Evolutionary conservation across 225 moss, liverwort and hornwort genomes (phyloP), one percentile per base, ranked within the genome.

Genomic region (Physcomitrellopsis africana): DNA sequence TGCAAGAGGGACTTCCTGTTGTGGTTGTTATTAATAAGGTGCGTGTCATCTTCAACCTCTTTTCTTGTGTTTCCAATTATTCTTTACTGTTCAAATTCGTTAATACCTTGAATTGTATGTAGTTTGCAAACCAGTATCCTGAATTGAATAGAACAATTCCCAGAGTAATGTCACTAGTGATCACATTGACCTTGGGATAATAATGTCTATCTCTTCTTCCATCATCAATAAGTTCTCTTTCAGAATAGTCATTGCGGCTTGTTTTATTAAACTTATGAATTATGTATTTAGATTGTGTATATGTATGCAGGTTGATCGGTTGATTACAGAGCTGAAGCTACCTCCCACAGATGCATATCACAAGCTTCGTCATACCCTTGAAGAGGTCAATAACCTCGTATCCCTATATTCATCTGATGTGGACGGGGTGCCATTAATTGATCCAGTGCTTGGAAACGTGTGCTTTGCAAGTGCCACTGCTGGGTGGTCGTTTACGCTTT

Each of bases 391-490:
- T 69, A 85, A 76, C 51, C 83, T 97, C 52, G 80, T 93, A 14
- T 83, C 90, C 49, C 74, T 83, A 11, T 97, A 91, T 83, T 84
- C 93, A 18, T 80, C 67, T 3, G 89, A 86, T 27, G 87, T 85
- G 68, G 90, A 97, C 64, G 93, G 85, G 45, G 79, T 85, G 67
- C 81, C 87, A 9, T 37, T 88, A 16, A 82, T 99, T 32, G 99
- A 99, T 76, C 99, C 99, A 49, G 95, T 99, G 14, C 72, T 88
- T 51, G 99, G 99, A 51, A 99, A 99, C 43, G 95, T 99, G 24
- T 99, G 99, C 83, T 99, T 99, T 68, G 99, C 99, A 52, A 99
- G 99, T 56, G 99, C 99, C 52, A 95, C 99, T 41, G 99, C 95
- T 57, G 99, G 99, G 58, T 99, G 99, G 99, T 99, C 99, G 8